phyloP scores from a whole-genome alignment of 306 rosid species.

The Cajanus cajan region DNA sequence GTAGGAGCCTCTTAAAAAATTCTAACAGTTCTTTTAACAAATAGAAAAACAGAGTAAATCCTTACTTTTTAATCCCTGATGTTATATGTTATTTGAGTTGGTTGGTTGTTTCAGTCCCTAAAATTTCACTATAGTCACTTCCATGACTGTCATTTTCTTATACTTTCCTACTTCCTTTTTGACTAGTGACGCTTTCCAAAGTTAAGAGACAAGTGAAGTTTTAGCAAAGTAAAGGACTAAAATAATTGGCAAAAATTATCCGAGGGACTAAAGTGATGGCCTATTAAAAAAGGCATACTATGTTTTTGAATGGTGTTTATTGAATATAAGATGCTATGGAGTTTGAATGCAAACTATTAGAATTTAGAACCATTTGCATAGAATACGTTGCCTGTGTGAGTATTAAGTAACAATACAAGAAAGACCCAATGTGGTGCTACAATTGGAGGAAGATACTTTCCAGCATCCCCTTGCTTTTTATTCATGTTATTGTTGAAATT shows the following conservation, averaged over 20 bases:
- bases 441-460: not conserved
- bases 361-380: not conserved
- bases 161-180: not conserved
- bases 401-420: not conserved
- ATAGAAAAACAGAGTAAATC: not conserved
- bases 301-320: not conserved
- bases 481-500: not conserved
- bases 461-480: not conserved
- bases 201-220: not conserved
- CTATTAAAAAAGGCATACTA: not conserved
- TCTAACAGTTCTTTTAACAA: not conserved
- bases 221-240: not conserved
- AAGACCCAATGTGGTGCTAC: not conserved
- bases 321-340: conserved; percentile 10
- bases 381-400: not conserved
- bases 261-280: not conserved
- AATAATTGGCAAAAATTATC: not conserved
- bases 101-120: not conserved
- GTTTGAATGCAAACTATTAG: not conserved
- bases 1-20: not conserved
- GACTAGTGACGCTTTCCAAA: not conserved
- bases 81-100: not conserved
- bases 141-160: not conserved
- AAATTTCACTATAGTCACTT: not conserved
- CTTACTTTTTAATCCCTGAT: not conserved